Percentiles rank a stretch among this genome's conserved stretches.
phyloP scores from a whole-genome alignment of 1,284 basidiomycete species.

The Ustilago xerochloae region DNA sequence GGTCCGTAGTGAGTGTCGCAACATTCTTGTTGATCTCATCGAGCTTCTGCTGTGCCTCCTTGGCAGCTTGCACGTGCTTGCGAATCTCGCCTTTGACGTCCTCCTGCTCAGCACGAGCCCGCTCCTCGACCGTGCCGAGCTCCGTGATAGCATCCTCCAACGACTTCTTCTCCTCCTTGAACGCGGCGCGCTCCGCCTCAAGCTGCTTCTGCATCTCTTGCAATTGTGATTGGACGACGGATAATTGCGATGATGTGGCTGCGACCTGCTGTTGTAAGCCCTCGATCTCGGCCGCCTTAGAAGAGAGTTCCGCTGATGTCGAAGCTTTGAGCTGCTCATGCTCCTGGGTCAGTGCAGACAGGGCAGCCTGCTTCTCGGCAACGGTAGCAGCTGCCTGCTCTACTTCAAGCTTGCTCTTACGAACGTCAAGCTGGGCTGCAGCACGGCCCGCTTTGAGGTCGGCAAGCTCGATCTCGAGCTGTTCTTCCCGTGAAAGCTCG shows the following conservation, averaged over 20 bases:
- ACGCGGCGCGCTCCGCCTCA: conserved; percentile 74
- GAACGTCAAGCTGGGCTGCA: conserved; percentile 49
- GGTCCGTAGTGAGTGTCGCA: conserved; percentile 75
- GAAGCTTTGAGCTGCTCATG: conserved; percentile 77
- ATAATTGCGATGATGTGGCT: conserved; percentile 74
- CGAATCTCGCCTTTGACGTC: conserved; percentile 63
- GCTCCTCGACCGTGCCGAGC: conserved; percentile 58
- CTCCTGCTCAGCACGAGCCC: conserved; percentile 73
- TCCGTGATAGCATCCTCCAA: conserved; percentile 65
- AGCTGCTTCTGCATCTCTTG: conserved; percentile 76
- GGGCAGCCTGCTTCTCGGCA: conserved; percentile 78
- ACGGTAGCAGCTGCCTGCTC: conserved; percentile 78
- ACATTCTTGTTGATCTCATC: conserved; percentile 79
- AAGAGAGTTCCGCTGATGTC: conserved; percentile 64
- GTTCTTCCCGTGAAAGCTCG: conserved; percentile 76
- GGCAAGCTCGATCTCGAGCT: conserved; percentile 84
- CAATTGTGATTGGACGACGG: conserved; percentile 73
- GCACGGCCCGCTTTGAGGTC: conserved; percentile 67
- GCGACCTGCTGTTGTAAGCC: conserved; percentile 76
- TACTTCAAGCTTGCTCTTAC: conserved; percentile 77
- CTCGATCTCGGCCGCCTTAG: conserved; percentile 77
- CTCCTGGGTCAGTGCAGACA: conserved; percentile 73
- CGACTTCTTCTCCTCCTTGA: conserved; percentile 74
- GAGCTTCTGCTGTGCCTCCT: conserved; percentile 81
- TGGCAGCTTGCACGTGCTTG: conserved; percentile 77